These are phyloP conservation scores for Rhizopogon vinicolor DNA, from an alignment of 768 basidiomycete species.

Conservation along the genomic window DNA sequence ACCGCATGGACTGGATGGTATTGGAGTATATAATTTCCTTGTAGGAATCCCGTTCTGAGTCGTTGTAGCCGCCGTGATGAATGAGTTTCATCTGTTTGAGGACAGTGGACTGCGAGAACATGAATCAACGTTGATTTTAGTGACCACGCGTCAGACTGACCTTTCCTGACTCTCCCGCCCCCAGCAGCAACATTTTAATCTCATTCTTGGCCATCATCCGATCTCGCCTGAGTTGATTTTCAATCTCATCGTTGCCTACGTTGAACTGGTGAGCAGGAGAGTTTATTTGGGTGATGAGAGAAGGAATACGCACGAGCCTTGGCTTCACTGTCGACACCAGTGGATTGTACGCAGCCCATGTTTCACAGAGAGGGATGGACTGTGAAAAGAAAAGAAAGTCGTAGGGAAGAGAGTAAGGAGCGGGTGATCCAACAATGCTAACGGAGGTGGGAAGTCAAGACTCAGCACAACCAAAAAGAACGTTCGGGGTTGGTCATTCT, in stretches of 20 bases:
- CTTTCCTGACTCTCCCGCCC: conserved; percentile 97
- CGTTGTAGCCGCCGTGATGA: conserved; percentile 86
- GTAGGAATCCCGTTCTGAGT: conserved; percentile 87
- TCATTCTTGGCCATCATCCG: conserved; percentile 87
- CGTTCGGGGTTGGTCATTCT: too few species aligned
- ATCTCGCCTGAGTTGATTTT: conserved; percentile 87
- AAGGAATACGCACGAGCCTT: conserved; percentile 63
- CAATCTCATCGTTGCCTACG: conserved; percentile 88
- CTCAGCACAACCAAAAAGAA: conserved; percentile 14
- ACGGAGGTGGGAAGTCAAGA: conserved; percentile 14
- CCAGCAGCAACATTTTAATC: conserved; percentile 93
- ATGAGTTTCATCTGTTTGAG: conserved; percentile 98
- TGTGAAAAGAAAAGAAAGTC: conserved; percentile 5
- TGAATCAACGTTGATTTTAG: background rate
- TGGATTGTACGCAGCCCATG: conserved; percentile 76
- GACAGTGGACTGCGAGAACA: conserved; percentile 64
- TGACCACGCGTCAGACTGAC: conserved; percentile 31
- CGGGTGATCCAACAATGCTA: conserved; percentile 20
- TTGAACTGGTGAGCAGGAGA: background rate
- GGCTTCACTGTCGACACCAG: conserved; percentile 71
- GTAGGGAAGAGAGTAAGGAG: conserved; percentile 14
- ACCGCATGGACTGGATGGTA: conserved; percentile 95
- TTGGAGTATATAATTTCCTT: conserved; percentile 95
- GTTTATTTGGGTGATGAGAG: background rate
- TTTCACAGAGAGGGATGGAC: background rate